Conservation (phyloP, 306 rosid genomes). For the Trichosanthes truncata region DNA sequence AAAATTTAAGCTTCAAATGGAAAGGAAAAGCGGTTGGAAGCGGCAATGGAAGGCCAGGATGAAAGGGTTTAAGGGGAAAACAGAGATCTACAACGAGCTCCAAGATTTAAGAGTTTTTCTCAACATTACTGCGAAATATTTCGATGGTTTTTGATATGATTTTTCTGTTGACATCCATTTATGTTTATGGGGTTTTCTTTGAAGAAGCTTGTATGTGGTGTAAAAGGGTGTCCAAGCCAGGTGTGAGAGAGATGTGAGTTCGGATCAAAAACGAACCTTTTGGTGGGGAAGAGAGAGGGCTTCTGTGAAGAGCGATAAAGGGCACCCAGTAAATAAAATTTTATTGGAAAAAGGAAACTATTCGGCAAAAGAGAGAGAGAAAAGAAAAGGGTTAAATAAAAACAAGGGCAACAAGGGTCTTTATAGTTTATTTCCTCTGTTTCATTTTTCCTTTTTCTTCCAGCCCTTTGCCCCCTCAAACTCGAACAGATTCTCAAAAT, state of each 20-base stretch:
- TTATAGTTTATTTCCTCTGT: background rate
- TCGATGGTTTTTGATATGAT: background rate
- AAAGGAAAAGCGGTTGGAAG: constrained; percentile 1
- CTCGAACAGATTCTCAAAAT: background rate
- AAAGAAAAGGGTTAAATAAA: background rate
- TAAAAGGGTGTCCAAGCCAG: constrained; percentile 5
- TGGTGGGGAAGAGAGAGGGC: constrained; percentile 3
- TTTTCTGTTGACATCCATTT: background rate
- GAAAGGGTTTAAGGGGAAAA: constrained; percentile 13
- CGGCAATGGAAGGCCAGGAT: constrained; percentile 1
- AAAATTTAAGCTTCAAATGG: background rate
- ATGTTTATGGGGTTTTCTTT: background rate
- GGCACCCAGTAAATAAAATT: background rate
- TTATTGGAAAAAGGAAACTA: background rate
- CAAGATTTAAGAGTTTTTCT: constrained; percentile 11
- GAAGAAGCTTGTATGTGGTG: constrained; percentile 12
- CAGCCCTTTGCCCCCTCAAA: background rate
- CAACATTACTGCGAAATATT: background rate
- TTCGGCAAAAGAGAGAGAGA: background rate
- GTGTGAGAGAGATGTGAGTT: constrained; percentile 5
- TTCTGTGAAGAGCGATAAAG: constrained; percentile 1
- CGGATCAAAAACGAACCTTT: constrained; percentile 7
- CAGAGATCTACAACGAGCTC: constrained; percentile 5
- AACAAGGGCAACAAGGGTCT: constrained; percentile 6
- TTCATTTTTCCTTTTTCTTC: background rate